Percentiles rank a stretch among this genome's conserved stretches.
phyloP scores from a whole-genome alignment of 2,329 filamentous ascomycete genomes.

The Cercospora sojina region DNA sequence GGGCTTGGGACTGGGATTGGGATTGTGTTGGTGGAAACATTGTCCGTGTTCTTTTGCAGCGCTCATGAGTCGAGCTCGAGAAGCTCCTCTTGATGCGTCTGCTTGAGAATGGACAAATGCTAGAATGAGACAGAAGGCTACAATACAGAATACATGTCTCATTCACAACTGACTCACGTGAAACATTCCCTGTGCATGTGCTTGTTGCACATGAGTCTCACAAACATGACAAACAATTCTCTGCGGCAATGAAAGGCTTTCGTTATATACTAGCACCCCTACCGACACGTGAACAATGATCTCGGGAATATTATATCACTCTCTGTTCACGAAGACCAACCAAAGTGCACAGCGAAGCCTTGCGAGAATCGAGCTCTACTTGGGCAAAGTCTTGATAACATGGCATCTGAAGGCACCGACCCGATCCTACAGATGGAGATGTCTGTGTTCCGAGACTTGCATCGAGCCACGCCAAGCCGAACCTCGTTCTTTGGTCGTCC shows the following conservation, averaged over 20 bases:
- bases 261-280: background rate
- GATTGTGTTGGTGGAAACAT: background rate
- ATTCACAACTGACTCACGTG: background rate
- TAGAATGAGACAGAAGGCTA: background rate
- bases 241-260: background rate
- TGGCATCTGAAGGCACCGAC: background rate
- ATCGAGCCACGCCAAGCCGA: background rate
- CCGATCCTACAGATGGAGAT: background rate
- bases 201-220: background rate
- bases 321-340: background rate
- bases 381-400: background rate
- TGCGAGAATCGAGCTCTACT: background rate
- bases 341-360: background rate
- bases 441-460: background rate
- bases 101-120: background rate
- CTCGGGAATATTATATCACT: background rate
- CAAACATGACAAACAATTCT: background rate
- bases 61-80: background rate
- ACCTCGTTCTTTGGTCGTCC: background rate
- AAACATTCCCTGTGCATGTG: background rate
- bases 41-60: background rate
- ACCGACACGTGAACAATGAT: background rate
- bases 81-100: background rate
- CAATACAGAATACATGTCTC: background rate
- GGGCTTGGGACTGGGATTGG: background rate